These are phyloP conservation scores for Colletotrichum chlorophyti DNA, from an alignment of 2,329 filamentous ascomycete genomes.

Conservation along the genomic window DNA sequence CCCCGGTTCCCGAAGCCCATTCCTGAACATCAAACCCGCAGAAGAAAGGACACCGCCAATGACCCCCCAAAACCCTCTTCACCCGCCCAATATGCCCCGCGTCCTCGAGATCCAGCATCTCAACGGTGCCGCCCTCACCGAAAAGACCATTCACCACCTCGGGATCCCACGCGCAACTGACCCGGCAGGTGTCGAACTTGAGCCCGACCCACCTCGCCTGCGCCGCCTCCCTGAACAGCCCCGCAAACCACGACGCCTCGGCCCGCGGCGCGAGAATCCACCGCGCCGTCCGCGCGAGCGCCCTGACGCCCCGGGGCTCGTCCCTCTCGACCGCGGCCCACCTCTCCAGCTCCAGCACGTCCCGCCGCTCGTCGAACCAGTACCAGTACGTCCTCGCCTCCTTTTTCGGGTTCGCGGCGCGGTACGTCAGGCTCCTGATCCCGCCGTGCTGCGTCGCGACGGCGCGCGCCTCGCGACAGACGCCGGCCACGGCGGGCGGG, in stretches of 20 bases:
- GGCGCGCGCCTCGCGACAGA: constrained; percentile 14
- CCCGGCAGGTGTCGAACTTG: constrained; percentile 6
- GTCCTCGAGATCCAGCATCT: constrained; percentile 11
- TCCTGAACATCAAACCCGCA: constrained; percentile 21
- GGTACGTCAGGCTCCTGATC: not conserved
- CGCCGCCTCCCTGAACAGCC: not conserved
- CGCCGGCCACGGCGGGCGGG: constrained; percentile 6
- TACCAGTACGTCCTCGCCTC: not conserved
- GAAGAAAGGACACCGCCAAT: constrained; percentile 18
- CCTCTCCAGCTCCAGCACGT: constrained; percentile 21
- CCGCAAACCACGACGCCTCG: constrained; percentile 15
- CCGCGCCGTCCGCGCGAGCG: not conserved
- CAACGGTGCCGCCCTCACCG: not conserved
- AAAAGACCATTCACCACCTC: not conserved
- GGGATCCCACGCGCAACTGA: constrained; percentile 6
- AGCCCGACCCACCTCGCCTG: not conserved
- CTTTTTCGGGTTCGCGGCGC: not conserved
- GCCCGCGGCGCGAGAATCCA: constrained; percentile 11
- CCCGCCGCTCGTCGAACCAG: constrained; percentile 16
- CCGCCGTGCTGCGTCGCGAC: constrained; percentile 9
- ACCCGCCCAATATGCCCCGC: constrained; percentile 7
- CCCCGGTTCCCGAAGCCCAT: constrained; percentile 3
- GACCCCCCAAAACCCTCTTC: not conserved
- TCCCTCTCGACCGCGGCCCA: constrained; percentile 8
- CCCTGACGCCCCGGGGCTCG: not conserved